phyloP scores from a whole-genome alignment of 345 rosid genomes.

The Populus euphratica region DNA sequence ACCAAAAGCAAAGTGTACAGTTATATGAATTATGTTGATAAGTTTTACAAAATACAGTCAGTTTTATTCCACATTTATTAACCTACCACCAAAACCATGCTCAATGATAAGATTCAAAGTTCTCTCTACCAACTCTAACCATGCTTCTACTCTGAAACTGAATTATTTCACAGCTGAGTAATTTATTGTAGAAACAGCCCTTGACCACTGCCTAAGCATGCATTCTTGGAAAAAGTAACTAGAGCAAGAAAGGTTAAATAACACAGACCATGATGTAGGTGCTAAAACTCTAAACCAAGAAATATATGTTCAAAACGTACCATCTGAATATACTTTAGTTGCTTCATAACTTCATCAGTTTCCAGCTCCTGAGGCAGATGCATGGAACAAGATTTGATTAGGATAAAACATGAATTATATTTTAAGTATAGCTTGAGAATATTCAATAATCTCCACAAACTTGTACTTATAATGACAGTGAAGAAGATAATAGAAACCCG shows the following conservation, averaged over 20 bases:
- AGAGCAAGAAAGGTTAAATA: background rate
- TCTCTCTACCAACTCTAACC: background rate
- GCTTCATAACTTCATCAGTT: conserved; percentile 71
- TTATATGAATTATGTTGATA: background rate
- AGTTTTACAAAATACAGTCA: too few species aligned
- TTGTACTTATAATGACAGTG: background rate
- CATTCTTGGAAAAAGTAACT: background rate
- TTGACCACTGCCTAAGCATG: too few species aligned
- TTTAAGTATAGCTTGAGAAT: background rate
- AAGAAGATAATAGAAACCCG: background rate
- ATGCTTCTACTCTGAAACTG: background rate
- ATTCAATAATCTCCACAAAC: background rate
- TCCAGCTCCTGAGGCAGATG: conserved; percentile 67
- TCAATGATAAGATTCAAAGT: background rate
- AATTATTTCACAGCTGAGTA: background rate
- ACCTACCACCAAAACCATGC: background rate
- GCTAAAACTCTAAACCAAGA: background rate
- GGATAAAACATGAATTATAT: background rate
- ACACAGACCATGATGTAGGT: background rate
- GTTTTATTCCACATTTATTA: background rate
- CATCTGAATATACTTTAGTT: conserved; percentile 65
- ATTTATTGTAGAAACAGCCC: background rate
- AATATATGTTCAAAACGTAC: conserved; percentile 34
- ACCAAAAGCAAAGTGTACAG: background rate
- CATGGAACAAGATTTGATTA: conserved; percentile 15